phyloP scores from a whole-genome alignment of 1,139 yeast species.

The Saccharomycopsis crataegensis region DNA sequence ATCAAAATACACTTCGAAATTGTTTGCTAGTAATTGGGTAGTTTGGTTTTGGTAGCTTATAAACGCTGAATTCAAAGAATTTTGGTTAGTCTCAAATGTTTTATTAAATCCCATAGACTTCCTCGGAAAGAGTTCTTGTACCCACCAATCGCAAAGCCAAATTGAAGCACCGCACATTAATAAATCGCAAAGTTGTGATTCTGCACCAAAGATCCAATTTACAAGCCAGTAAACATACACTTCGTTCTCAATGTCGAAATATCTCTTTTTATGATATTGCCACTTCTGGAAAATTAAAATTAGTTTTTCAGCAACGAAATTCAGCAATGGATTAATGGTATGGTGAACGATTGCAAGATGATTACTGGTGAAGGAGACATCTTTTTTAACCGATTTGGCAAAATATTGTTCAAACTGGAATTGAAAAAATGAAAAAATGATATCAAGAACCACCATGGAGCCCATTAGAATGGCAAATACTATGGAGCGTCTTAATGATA shows the following conservation, averaged over 20 bases:
- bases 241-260: background rate
- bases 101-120: no score
- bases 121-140: no score
- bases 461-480: background rate
- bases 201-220: background rate
- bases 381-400: background rate
- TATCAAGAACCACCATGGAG: background rate
- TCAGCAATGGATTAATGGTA: background rate
- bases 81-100: no score
- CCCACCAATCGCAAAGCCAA: no score
- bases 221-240: constrained; percentile 1
- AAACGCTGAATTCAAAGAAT: no score
- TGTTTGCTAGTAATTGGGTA: no score
- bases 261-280: background rate
- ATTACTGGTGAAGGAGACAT: background rate
- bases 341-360: constrained; percentile 3
- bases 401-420: background rate
- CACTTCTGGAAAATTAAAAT: background rate
- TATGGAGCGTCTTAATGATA: background rate
- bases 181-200: constrained; percentile 1
- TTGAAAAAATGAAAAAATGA: background rate
- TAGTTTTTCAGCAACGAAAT: background rate
- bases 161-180: background rate
- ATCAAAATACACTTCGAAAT: no score
- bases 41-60: no score